A percentile compares a stretch with the other conserved stretches of the same genome.
phyloP scores from a whole-genome alignment of 2,329 filamentous ascomycete species.

The Chalaropsis ovoidea region DNA sequence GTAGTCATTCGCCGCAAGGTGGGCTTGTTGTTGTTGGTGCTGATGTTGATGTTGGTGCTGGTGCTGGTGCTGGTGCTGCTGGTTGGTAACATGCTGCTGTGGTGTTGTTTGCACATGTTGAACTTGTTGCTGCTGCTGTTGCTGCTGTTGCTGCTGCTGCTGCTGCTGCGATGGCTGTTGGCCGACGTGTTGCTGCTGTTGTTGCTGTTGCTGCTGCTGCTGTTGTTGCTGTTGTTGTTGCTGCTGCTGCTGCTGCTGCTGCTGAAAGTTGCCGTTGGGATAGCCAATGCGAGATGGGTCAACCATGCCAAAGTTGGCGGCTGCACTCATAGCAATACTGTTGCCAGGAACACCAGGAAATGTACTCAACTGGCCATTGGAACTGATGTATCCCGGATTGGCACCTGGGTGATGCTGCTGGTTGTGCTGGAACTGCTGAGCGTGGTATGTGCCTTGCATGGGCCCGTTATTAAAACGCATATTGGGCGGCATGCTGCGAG shows the following conservation, averaged over 20 bases:
- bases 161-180: slow-evolving; percentile 33
- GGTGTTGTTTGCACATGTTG: slow-evolving; percentile 31
- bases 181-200: slow-evolving; percentile 28
- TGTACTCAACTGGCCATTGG: slow-evolving; percentile 57
- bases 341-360: slow-evolving; percentile 49
- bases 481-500: slow-evolving; percentile 23
- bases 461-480: slow-evolving; percentile 40
- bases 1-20: slow-evolving; percentile 37
- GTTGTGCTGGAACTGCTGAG: slow-evolving; percentile 41
- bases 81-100: slow-evolving; percentile 22
- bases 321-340: slow-evolving; percentile 48
- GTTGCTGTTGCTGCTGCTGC: slow-evolving; percentile 21
- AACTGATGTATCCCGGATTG: slow-evolving; percentile 61
- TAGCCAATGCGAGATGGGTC: slow-evolving; percentile 26
- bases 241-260: slow-evolving; percentile 43
- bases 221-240: slow-evolving; percentile 29
- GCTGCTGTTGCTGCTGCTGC: slow-evolving; percentile 28
- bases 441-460: slow-evolving; percentile 36
- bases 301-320: slow-evolving; percentile 39
- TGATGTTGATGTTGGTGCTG: slow-evolving; percentile 43
- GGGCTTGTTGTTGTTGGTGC: slow-evolving; percentile 21
- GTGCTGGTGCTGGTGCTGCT: slow-evolving; percentile 40
- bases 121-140: slow-evolving; percentile 48
- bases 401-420: slow-evolving; percentile 44
- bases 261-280: slow-evolving; percentile 34